Evolutionary conservation across 306 rosid genomes (phyloP).

Genomic region (Sindora glabra): DNA sequence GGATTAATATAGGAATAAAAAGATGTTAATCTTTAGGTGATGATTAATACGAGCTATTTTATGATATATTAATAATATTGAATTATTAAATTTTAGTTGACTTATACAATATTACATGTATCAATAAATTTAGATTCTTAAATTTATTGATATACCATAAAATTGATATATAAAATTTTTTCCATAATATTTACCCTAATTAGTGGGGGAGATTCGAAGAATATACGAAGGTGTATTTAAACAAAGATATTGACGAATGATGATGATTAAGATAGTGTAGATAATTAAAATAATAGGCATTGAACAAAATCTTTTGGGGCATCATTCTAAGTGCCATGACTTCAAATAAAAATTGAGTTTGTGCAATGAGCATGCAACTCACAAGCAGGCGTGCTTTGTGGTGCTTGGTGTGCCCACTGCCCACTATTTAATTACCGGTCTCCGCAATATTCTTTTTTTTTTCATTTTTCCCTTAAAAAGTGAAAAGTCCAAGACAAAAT

Average conservation of each 20-base stretch:
- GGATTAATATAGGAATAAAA: too few relatives aligned
- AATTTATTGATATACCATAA: too few relatives aligned
- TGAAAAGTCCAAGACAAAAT: neutral
- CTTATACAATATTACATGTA: too few relatives aligned
- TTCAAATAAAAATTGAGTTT: neutral
- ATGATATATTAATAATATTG: too few relatives aligned
- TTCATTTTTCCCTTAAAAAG: neutral
- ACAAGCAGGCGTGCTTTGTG: slow-evolving; percentile 19
- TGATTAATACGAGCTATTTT: too few relatives aligned
- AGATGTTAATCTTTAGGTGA: too few relatives aligned
- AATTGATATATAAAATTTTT: too few relatives aligned
- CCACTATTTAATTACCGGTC: neutral
- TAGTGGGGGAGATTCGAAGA: neutral
- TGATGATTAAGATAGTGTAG: neutral
- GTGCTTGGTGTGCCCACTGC: slow-evolving; percentile 15
- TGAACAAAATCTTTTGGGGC: neutral
- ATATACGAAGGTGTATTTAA: too few relatives aligned
- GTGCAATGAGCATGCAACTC: neutral
- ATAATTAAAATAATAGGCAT: neutral
- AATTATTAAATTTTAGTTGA: too few relatives aligned
- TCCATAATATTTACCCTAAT: too few relatives aligned
- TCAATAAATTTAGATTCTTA: too few relatives aligned
- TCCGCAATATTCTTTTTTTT: neutral
- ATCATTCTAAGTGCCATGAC: neutral
- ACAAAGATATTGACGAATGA: too few relatives aligned